Base-by-base conservation (phyloP, 495 filamentous ascomycete species). In the Talaromyces adpressus region DNA sequence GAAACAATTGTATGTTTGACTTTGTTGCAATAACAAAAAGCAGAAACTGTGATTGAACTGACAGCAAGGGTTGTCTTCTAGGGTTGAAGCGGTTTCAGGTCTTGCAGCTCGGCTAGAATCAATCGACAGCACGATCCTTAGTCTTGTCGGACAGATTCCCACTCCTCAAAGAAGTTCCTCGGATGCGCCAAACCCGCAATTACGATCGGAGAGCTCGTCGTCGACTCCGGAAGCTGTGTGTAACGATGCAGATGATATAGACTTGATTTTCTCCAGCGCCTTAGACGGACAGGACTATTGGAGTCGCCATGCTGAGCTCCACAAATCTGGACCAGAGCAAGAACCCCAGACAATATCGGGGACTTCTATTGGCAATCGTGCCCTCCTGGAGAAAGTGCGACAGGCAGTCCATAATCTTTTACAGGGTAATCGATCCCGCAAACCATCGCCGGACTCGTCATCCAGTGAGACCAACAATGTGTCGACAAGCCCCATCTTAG, bases 251-350 rank as follows among this genome's bases (percentile, higher is more conserved):
- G 49, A 52, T 52, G 49, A 52, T 52, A 52, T 52, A 18, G 49
- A 52, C 49, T 25, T 52, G 49, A 52, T 52, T 52, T 52, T 52
- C 23, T 52, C 49, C 6, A 52, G 49, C 49, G 49, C 49, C n/a
- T 52, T 52, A 52, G 49, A 52, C 49, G 49, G 49, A 2, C 49
- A 52, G 49, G 49, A 52, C 49, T 52, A 52, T 25, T 52, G 49
- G 49, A 52, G 49, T 52, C 49, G 49, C 49, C 49, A 52, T 52
- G 49, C 49, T 25, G 49, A 52, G 49, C 49, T 52, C 49, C 49
- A 52, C 49, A 52, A 52, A 52, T 52, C 49, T 25, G 49, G 49
- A 52, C 49, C 49, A 8, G 49, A 52, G 8, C 49, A 52, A 52
- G 49, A 52, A 52, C 49, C 49, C 16, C 49, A 52, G 49, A 52